Evolutionary conservation across 768 basidiomycete species (phyloP), one percentile per base, ranked within the genome.

Genomic region (Glaciozyma martinii): DNA sequence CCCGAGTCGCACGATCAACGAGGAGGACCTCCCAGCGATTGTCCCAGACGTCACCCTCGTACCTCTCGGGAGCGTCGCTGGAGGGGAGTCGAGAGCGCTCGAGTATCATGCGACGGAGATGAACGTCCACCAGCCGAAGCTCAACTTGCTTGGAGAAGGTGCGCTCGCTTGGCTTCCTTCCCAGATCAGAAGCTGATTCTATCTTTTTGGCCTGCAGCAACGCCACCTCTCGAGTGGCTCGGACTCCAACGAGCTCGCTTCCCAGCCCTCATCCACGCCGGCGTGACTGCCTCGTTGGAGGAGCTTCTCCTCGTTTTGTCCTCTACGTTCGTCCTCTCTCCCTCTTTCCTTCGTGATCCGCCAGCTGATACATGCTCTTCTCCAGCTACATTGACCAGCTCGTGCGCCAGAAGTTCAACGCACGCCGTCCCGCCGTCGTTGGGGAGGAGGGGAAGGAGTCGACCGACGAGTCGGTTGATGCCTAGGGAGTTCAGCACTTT

Each of bases 271-370:
- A 47, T 63, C 13, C 62, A 63, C 42, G 32, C 49, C 21, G 56
- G 56, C 25, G 56, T 58, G 18, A 58, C 56, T 7, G 77, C 80
- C 61, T 88, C 90, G 5, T 77, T 91, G 59, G 88, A 90, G 77
- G 83, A 88, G 74, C 88, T 92, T 2, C 61, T 61, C 44, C 32
- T 61, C 43, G 2, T 55, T 32, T 44, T 62, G 13, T 32, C 29
- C 4, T 54, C 53, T 1, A 54, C 53, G 53, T 54, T 19, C 13
- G 53, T 19, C 30, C 13, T 27, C 30, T 54, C 53, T 30, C 30
- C 27, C 6, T 2, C 6, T 7, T 9, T 27, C 29, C 16, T 30
- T 29, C 50, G 27, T n/a, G 53, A n/a, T n/a, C n/a, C 29, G 2
- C 9, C 3, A 9, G 29, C 53, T 54, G 30, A 54, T 6, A 4